A percentile compares a stretch with the other conserved stretches of the same genome.
These are phyloP conservation scores for Ephemerocybe angulata DNA, from an alignment of 768 basidiomycete species.

Conservation along the genomic window DNA sequence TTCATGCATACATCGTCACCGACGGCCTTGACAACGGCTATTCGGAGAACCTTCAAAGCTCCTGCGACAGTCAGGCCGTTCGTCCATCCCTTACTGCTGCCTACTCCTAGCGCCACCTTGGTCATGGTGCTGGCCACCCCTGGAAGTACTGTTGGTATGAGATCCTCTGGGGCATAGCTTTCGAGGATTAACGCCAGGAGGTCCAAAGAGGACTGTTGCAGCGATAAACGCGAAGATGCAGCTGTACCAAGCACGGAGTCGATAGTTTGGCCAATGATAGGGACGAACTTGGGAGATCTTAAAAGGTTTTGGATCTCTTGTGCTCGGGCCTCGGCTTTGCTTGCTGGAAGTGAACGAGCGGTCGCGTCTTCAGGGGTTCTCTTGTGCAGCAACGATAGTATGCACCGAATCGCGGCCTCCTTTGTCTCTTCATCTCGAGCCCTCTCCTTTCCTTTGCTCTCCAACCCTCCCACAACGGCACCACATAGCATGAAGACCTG, in stretches of 20 bases:
- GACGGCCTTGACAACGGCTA: conserved; percentile 52
- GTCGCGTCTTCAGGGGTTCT: conserved; percentile 39
- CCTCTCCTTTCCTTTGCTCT: conserved; percentile 64
- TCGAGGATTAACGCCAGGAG: conserved; percentile 54
- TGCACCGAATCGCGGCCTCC: conserved; percentile 65
- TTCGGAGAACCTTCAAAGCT: conserved; percentile 55
- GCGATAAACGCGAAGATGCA: conserved; percentile 50
- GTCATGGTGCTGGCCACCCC: conserved; percentile 78
- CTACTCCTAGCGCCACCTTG: conserved; percentile 59
- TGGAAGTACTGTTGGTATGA: conserved; percentile 71
- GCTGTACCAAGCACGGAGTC: conserved; percentile 64
- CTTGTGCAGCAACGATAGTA: conserved; percentile 59
- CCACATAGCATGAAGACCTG: conserved; percentile 79
- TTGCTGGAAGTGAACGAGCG: conserved; percentile 17
- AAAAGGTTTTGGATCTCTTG: conserved; percentile 41
- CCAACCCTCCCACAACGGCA: conserved; percentile 60
- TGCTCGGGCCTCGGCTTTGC: conserved; percentile 26
- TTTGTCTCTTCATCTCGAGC: conserved; percentile 79
- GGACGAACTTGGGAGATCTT: conserved; percentile 51
- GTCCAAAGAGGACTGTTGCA: conserved; percentile 64
- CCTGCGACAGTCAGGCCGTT: conserved; percentile 64
- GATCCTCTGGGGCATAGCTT: conserved; percentile 48
- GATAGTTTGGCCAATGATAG: conserved; percentile 81
- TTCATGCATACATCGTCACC: conserved; percentile 64
- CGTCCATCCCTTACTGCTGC: conserved; percentile 60